These are phyloP conservation scores for Penicillium capsulatum DNA, from an alignment of 2,329 filamentous ascomycete species.

Conservation along the genomic window DNA sequence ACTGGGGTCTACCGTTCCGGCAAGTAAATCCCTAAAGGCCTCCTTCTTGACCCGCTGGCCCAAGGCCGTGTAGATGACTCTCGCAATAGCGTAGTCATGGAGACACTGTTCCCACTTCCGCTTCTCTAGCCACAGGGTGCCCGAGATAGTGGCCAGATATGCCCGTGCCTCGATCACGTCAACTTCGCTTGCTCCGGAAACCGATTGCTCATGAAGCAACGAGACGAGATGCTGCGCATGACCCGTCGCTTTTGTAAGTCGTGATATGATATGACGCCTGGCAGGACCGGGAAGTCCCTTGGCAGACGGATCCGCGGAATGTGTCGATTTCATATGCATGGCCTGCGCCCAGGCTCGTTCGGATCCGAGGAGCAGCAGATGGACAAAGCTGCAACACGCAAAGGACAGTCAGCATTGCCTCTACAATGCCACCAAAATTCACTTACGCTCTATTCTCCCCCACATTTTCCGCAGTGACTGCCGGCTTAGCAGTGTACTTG, in stretches of 20 bases:
- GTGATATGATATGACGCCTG: conserved; percentile 82
- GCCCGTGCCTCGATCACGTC: conserved; percentile 82
- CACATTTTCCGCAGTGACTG: conserved; percentile 71
- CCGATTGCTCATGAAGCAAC: conserved; percentile 59
- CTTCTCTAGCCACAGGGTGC: conserved; percentile 79
- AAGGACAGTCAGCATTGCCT: conserved; percentile 10
- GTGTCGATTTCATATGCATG: conserved; percentile 85
- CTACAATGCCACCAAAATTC: not conserved
- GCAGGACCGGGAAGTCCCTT: conserved; percentile 75
- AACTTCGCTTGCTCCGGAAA: conserved; percentile 61
- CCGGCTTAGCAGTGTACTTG: conserved; percentile 71
- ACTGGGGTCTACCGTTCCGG: conserved; percentile 83
- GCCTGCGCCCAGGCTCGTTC: conserved; percentile 94
- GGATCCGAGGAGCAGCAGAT: conserved; percentile 76
- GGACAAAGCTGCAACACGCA: conserved; percentile 57
- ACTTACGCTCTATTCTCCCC: conserved; percentile 70
- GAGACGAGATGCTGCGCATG: conserved; percentile 65
- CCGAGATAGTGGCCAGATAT: conserved; percentile 72
- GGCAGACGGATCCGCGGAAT: conserved; percentile 66
- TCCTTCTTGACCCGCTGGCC: conserved; percentile 63
- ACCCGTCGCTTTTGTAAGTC: conserved; percentile 72
- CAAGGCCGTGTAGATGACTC: conserved; percentile 78
- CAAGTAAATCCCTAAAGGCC: conserved; percentile 77
- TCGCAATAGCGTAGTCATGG: conserved; percentile 67
- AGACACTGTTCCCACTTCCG: conserved; percentile 79